Evolutionary conservation across 2,329 filamentous ascomycete species (phyloP).

Genomic region (Xylariaceae sp.): DNA sequence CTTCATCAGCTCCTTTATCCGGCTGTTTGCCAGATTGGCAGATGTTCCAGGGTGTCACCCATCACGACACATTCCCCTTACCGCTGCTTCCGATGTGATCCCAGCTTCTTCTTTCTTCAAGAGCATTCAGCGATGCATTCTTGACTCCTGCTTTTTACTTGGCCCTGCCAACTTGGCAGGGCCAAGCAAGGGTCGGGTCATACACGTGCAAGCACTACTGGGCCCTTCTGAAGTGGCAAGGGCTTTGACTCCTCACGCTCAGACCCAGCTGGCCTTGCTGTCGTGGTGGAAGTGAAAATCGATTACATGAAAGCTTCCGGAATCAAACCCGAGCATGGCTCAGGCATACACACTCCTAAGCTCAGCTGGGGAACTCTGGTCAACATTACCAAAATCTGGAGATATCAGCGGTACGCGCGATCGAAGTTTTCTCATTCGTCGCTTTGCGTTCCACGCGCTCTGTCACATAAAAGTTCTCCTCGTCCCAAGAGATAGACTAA

Average conservation of each 20-base stretch:
- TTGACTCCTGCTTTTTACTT: background rate
- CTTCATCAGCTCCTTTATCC: conserved; percentile 9
- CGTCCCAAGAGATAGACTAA: background rate
- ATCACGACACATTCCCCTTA: conserved; percentile 4
- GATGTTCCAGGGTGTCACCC: conserved; percentile 3
- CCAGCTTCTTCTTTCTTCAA: conserved; percentile 4
- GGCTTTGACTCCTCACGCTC: background rate
- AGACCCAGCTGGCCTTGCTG: too few relatives aligned
- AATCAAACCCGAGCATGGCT: too few relatives aligned
- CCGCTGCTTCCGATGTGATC: conserved; percentile 9
- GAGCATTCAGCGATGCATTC: background rate
- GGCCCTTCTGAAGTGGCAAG: background rate
- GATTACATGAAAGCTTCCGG: too few relatives aligned
- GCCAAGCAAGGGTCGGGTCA: conserved; percentile 3
- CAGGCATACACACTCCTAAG: background rate
- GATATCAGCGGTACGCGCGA: conserved; percentile 8
- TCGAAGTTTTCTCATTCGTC: conserved; percentile 9
- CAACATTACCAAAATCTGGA: conserved; percentile 3
- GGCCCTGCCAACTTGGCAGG: background rate
- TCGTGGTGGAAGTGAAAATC: too few relatives aligned
- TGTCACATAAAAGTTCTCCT: conserved; percentile 1
- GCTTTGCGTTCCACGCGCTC: conserved; percentile 6
- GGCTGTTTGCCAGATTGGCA: background rate
- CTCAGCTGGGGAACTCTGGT: background rate
- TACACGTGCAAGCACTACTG: conserved; percentile 1